Conservation (phyloP, 352 stramenopile species). For the Phytopythium chamaehyphon region DNA sequence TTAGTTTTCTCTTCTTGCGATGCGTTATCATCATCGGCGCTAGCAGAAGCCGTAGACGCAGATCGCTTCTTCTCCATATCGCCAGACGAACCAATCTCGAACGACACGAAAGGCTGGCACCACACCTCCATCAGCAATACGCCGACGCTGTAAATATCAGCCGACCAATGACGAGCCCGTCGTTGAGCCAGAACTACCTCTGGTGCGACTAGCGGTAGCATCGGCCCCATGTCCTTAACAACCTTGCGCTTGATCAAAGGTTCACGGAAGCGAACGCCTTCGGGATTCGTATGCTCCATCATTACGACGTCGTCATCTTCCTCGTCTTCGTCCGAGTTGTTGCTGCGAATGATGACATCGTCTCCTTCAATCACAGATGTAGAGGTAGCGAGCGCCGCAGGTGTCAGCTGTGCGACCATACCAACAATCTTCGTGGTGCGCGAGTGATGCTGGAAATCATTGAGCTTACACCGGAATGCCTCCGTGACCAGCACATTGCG, state of each 20-base stretch:
- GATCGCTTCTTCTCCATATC: not conserved
- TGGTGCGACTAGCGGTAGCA: constrained; percentile 37
- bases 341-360: constrained; percentile 13
- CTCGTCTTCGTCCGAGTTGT: constrained; percentile 10
- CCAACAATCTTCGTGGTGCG: constrained; percentile 21
- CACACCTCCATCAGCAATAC: constrained; percentile 56
- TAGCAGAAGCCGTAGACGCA: not conserved
- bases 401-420: constrained; percentile 11
- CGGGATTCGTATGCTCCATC: constrained; percentile 13
- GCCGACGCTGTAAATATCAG: constrained; percentile 57
- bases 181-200: constrained; percentile 32
- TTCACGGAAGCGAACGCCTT: constrained; percentile 35
- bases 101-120: constrained; percentile 42
- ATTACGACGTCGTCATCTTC: constrained; percentile 23
- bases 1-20: constrained; percentile 19
- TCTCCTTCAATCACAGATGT: constrained; percentile 18
- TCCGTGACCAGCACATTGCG: constrained; percentile 66
- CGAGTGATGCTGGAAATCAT: constrained; percentile 42
- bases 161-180: constrained; percentile 24
- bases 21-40: constrained; percentile 12
- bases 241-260: constrained; percentile 6
- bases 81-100: constrained; percentile 16
- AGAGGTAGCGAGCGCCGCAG: constrained; percentile 10
- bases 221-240: constrained; percentile 10
- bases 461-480: constrained; percentile 53